Conservation (phyloP, 257 asterid genomes). For the Fraxinus quadrangulata region DNA sequence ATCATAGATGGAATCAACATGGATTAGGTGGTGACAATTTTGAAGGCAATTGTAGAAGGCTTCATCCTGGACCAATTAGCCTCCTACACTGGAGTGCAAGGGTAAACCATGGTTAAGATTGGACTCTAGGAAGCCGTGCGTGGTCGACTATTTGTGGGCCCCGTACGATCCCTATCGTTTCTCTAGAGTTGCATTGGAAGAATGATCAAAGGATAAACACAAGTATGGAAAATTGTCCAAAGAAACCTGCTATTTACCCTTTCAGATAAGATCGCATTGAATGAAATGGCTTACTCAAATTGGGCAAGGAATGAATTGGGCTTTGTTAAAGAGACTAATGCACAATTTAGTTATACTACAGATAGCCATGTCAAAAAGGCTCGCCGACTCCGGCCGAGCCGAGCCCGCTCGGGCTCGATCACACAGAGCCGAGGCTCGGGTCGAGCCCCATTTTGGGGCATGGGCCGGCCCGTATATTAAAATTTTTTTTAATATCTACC, state of each 20-base stretch:
- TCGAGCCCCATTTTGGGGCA: no score
- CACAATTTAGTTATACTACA: background rate
- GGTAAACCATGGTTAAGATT: conserved; percentile 90
- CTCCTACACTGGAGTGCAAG: conserved; percentile 90
- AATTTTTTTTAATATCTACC: no score
- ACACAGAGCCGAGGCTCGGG: no score
- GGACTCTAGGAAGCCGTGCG: conserved; percentile 74
- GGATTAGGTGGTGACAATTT: conserved; percentile 85
- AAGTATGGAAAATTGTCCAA: background rate
- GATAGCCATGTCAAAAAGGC: no score
- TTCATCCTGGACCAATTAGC: conserved; percentile 91
- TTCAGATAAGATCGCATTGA: background rate
- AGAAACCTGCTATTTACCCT: background rate
- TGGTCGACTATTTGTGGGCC: conserved; percentile 77
- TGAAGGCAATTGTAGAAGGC: conserved; percentile 74
- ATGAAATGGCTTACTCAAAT: background rate
- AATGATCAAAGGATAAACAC: conserved; percentile 23
- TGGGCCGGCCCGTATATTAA: no score
- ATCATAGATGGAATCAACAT: conserved; percentile 85
- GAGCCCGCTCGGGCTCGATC: no score
- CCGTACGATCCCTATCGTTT: conserved; percentile 74
- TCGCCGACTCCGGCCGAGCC: no score
- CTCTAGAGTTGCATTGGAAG: conserved; percentile 63
- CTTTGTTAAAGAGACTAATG: background rate
- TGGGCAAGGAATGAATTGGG: background rate